Conservation (phyloP, 2,329 filamentous ascomycete genomes). For the Pseudogymnoascus sp. region DNA sequence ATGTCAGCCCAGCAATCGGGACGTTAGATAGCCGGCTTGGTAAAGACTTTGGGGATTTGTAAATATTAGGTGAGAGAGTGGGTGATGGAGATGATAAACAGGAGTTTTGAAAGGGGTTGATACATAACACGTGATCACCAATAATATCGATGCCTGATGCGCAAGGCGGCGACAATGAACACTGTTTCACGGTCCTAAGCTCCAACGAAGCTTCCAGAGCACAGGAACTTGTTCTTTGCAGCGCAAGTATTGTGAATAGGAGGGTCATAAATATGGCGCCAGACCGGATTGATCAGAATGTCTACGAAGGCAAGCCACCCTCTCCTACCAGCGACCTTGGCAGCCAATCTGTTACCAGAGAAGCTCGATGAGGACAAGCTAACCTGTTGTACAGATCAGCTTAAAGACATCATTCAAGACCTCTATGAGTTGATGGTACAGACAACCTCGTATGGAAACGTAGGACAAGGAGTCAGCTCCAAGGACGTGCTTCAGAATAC, state of each 20-base stretch:
- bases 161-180: not conserved
- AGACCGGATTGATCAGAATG: constrained; percentile 8
- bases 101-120: not conserved
- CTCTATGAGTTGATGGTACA: constrained; percentile 59
- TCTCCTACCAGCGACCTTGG: not conserved
- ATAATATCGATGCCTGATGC: not conserved
- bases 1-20: not conserved
- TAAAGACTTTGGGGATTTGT: not conserved
- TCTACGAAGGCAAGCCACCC: not conserved
- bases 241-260: not conserved
- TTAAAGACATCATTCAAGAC: constrained; percentile 57
- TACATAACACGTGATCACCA: not conserved
- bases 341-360: not conserved
- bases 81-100: not conserved
- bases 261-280: not conserved
- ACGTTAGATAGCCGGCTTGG: not conserved
- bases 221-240: not conserved
- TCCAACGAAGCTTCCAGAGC: not conserved
- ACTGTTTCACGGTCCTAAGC: not conserved
- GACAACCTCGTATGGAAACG: constrained; percentile 52
- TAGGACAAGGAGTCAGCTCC: constrained; percentile 37
- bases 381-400: constrained; percentile 38
- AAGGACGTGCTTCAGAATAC: constrained; percentile 50
- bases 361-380: not conserved
- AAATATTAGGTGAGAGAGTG: not conserved